These are phyloP conservation scores for Suzukiozyma palmioleophila DNA, from an alignment of 1,139 yeast species.

Conservation along the genomic window DNA sequence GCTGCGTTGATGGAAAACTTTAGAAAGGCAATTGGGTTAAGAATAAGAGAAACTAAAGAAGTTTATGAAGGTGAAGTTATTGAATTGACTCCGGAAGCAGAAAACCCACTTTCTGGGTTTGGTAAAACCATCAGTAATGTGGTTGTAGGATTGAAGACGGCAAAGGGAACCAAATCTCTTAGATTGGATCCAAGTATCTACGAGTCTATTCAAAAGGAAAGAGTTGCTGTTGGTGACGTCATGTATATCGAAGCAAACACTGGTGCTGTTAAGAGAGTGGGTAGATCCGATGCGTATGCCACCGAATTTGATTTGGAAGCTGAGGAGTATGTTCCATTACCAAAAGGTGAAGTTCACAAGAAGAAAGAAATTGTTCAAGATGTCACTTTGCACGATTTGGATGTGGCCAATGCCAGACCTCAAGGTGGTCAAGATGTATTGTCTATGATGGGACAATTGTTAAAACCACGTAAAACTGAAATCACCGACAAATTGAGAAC, in stretches of 20 bases:
- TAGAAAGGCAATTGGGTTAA: conserved; percentile 90
- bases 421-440: conserved; percentile 98
- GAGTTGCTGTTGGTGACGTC: conserved; percentile 93
- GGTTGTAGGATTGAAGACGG: conserved; percentile 88
- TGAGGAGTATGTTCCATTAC: conserved; percentile 96
- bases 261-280: conserved; percentile 96
- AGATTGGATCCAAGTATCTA: conserved; percentile 94
- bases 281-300: conserved; percentile 96
- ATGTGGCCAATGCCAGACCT: conserved; percentile 94
- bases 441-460: conserved; percentile 97
- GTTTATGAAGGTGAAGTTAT: conserved; percentile 98
- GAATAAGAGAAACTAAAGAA: conserved; percentile 96
- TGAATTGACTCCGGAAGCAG: conserved; percentile 93
- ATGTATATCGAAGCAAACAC: conserved; percentile 96
- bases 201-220: conserved; percentile 93
- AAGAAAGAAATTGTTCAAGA: conserved; percentile 98
- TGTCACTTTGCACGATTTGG: conserved; percentile 92
- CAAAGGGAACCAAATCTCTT: conserved; percentile 90
- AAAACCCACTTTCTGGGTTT: conserved; percentile 94
- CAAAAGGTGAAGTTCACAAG: conserved; percentile 98
- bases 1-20: conserved; percentile 97
- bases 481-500: conserved; percentile 91
- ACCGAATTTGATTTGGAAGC: conserved; percentile 98
- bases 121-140: conserved; percentile 96
- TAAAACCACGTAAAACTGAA: conserved; percentile 97